Evolutionary conservation across 1,284 basidiomycete species (phyloP).

Genomic region (Ganoderma multipileum): DNA sequence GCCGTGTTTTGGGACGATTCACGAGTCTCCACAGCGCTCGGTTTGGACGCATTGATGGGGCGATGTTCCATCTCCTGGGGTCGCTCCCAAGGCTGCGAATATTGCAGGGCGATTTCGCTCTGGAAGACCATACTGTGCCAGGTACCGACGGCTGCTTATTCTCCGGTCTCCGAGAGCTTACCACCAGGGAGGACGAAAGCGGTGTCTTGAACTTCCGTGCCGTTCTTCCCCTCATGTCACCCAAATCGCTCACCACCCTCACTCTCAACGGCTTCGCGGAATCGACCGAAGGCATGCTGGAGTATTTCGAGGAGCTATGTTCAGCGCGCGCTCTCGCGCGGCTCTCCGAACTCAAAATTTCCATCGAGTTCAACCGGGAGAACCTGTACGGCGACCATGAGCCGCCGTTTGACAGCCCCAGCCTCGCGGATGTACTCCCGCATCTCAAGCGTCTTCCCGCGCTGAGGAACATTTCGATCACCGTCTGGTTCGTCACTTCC

Average conservation of each 20-base stretch:
- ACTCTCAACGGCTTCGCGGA: no score
- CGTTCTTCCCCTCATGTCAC: no score
- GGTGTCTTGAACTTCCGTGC: no score
- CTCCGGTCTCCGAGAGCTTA: no score
- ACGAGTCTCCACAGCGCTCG: neutral
- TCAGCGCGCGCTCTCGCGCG: neutral
- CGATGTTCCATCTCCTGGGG: neutral
- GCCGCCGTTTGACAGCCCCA: neutral
- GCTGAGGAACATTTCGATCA: neutral
- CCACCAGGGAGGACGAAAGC: no score
- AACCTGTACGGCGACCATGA: neutral
- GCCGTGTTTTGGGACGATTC: neutral
- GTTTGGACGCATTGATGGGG: neutral
- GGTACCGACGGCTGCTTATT: no score
- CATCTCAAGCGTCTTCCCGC: neutral
- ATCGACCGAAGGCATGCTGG: no score
- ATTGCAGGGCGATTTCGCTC: neutral
- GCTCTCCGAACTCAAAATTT: neutral
- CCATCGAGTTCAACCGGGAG: neutral
- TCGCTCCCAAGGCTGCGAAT: neutral
- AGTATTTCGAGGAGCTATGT: no score
- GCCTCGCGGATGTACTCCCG: neutral
- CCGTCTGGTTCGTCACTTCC: neutral
- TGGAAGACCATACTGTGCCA: neutral
- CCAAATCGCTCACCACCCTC: no score